Evolutionary conservation across 192 early-diverging fungal genomes (phyloP).

Genomic region (Coemansia javaensis): DNA sequence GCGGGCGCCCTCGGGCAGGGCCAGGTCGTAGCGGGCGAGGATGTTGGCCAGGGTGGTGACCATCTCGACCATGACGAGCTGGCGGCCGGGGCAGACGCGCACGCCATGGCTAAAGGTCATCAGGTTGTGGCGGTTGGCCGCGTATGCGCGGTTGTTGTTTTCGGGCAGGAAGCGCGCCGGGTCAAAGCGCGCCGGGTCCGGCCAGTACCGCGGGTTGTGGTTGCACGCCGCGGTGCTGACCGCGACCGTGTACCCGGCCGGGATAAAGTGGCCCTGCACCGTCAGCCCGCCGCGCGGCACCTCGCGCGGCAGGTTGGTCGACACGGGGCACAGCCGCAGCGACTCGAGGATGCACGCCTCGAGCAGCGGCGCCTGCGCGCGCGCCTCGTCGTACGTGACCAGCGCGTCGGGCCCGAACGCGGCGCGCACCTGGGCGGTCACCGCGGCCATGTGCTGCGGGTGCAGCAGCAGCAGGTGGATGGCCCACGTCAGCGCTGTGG

Average conservation of each 20-base stretch:
- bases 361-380: slow-evolving; percentile 17
- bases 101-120: slow-evolving; percentile 34
- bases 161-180: slow-evolving; percentile 15
- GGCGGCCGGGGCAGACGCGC: slow-evolving; percentile 33
- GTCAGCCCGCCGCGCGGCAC: slow-evolving; percentile 31
- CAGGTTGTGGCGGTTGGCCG: slow-evolving; percentile 21
- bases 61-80: slow-evolving; percentile 38
- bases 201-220: slow-evolving; percentile 23
- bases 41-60: slow-evolving; percentile 34
- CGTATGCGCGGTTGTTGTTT: slow-evolving; percentile 7
- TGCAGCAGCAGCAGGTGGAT: slow-evolving; percentile 38
- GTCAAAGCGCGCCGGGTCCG: slow-evolving; percentile 22
- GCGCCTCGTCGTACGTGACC: slow-evolving; percentile 26
- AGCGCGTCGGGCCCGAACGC: slow-evolving; percentile 10
- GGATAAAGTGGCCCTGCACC: slow-evolving; percentile 22
- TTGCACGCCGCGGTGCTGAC: slow-evolving; percentile 23
- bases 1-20: slow-evolving; percentile 14
- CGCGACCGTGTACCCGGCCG: slow-evolving; percentile 18
- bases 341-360: slow-evolving; percentile 42
- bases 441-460: slow-evolving; percentile 12
- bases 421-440: slow-evolving; percentile 12
- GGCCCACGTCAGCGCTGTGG: slow-evolving; percentile 23
- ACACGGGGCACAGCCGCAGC: slow-evolving; percentile 33
- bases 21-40: slow-evolving; percentile 35
- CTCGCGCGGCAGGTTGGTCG: slow-evolving; percentile 26